These are phyloP conservation scores for Claviceps sp. DNA, from an alignment of 2,329 filamentous ascomycete genomes.

Conservation along the genomic window DNA sequence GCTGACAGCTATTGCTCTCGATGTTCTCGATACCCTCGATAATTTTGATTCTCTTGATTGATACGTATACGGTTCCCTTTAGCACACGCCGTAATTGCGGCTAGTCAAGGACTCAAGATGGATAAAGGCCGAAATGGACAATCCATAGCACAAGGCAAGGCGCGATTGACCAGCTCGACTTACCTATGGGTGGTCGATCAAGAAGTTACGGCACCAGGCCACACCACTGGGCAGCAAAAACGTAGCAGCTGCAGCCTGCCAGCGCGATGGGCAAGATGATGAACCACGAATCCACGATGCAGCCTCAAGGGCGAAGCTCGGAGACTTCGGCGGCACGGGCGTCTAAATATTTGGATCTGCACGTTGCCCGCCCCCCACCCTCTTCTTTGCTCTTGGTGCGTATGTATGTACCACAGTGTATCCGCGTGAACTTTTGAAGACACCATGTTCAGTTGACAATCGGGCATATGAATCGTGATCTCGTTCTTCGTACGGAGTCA, in stretches of 20 bases:
- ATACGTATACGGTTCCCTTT: neutral
- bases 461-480: neutral
- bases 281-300: neutral
- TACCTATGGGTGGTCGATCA: neutral
- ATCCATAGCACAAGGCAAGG: no score
- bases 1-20: neutral
- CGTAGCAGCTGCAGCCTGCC: neutral
- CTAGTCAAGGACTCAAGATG: neutral
- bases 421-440: neutral
- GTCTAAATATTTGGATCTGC: neutral
- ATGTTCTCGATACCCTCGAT: neutral
- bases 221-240: no score
- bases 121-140: no score
- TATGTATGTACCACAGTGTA: neutral
- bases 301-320: neutral
- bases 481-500: neutral
- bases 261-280: neutral
- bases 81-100: neutral
- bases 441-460: neutral
- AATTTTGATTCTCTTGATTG: no score
- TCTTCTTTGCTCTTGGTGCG: neutral
- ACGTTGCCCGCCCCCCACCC: neutral
- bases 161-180: neutral
- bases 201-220: neutral
- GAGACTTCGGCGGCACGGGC: constrained; percentile 1